Evolutionary conservation across 192 early-diverging fungal genomes (phyloP).

Genomic region (Podila clonocystis): DNA sequence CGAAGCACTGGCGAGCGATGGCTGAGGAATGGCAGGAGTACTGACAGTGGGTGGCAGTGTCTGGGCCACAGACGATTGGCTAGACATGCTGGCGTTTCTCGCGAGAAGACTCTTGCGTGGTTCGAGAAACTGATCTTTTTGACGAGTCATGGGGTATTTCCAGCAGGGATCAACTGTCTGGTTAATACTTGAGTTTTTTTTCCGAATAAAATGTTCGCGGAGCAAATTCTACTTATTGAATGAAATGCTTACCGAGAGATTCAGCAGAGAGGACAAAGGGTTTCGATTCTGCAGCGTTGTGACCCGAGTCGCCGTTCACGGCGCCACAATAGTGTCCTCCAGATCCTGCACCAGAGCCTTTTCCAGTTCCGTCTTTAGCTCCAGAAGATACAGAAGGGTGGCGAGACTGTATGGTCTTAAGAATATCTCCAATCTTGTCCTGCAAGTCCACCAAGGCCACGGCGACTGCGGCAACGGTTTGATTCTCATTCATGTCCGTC

Average conservation of each 20-base stretch:
- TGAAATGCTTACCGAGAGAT: constrained; percentile 22
- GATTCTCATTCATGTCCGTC: constrained; percentile 24
- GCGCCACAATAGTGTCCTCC: background rate
- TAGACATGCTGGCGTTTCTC: constrained; percentile 20
- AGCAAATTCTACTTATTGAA: background rate
- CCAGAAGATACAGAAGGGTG: constrained; percentile 10
- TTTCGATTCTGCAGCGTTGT: constrained; percentile 10
- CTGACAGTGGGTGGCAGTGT: constrained; percentile 5
- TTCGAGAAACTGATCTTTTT: constrained; percentile 33
- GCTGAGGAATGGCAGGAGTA: constrained; percentile 5
- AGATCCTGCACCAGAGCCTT: background rate
- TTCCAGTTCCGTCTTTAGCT: background rate
- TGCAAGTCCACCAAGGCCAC: constrained; percentile 29
- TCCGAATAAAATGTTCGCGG: background rate
- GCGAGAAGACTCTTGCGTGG: constrained; percentile 5
- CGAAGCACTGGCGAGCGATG: constrained; percentile 7
- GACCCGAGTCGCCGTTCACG: background rate
- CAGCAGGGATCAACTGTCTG: no score
- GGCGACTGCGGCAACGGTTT: constrained; percentile 35
- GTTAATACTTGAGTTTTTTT: background rate
- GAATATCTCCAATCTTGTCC: constrained; percentile 19
- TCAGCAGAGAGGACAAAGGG: constrained; percentile 35
- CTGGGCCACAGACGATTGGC: constrained; percentile 23
- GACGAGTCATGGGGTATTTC: no score
- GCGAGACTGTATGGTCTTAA: constrained; percentile 27